Conservation (phyloP, 2,329 filamentous ascomycete species). For the Aspergillus sp. region DNA sequence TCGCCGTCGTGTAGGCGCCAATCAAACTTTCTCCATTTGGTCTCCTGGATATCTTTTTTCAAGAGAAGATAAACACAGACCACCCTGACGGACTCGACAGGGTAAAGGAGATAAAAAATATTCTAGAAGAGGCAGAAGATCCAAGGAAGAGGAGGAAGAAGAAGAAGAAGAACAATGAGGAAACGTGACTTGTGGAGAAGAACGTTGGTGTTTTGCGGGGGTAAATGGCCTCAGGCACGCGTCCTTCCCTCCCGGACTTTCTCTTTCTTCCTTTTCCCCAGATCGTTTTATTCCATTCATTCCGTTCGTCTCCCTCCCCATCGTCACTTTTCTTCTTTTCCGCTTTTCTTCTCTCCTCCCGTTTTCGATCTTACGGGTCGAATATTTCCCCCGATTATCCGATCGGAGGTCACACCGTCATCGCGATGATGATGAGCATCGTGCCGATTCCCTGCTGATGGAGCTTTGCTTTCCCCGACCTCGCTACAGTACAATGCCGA, state of each 20-base stretch:
- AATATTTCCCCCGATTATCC: neutral
- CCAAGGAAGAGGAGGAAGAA: neutral
- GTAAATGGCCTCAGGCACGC: slow-evolving; percentile 9
- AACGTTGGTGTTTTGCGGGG: slow-evolving; percentile 7
- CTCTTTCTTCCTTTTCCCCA: neutral
- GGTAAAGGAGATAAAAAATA: neutral
- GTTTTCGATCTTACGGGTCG: too few species aligned
- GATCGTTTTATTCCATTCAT: neutral
- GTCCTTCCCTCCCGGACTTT: neutral
- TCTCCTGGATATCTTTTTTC: too few species aligned
- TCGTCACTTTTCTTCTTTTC: neutral
- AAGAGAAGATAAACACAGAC: too few species aligned
- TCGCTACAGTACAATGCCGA: slow-evolving; percentile 37
- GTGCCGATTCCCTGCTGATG: slow-evolving; percentile 5
- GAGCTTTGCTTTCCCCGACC: slow-evolving; percentile 21
- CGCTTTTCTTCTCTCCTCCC: slow-evolving; percentile 2
- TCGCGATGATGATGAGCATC: neutral
- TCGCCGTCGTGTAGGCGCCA: too few species aligned
- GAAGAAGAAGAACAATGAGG: neutral
- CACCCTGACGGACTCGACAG: neutral
- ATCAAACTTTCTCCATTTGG: too few species aligned
- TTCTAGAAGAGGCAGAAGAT: too few species aligned
- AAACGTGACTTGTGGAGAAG: neutral
- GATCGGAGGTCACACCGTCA: neutral
- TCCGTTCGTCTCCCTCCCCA: neutral